Conservation (phyloP, 352 stramenopile genomes). For the Globisporangium uncinulatum region DNA sequence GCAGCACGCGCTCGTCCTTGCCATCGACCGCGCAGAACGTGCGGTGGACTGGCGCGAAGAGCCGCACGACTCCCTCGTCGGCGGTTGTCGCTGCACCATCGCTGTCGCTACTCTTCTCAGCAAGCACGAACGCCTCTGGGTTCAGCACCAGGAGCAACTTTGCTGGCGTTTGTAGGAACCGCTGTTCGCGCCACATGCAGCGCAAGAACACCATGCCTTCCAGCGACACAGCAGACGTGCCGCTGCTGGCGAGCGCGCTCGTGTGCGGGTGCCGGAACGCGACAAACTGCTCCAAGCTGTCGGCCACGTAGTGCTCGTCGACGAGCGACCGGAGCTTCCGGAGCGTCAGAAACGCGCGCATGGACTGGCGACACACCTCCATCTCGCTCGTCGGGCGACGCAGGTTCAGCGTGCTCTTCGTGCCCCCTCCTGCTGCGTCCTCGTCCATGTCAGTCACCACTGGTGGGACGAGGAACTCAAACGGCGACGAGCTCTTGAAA, state of each 20-base stretch:
- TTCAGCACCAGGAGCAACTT: conserved; percentile 68
- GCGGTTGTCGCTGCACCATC: conserved; percentile 13
- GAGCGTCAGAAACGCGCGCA: conserved; percentile 61
- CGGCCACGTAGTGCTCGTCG: conserved; percentile 33
- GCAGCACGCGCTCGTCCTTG: conserved; percentile 68
- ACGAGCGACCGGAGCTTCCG: conserved; percentile 48
- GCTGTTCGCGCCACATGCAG: conserved; percentile 75
- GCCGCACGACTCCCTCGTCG: conserved; percentile 36
- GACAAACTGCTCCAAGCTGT: conserved; percentile 50
- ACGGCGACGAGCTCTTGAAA: conserved; percentile 59
- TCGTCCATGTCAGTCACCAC: conserved; percentile 4
- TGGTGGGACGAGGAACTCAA: conserved; percentile 60
- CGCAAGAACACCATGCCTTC: conserved; percentile 67
- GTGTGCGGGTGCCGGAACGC: conserved; percentile 58
- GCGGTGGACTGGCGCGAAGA: conserved; percentile 69
- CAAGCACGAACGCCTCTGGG: conserved; percentile 62
- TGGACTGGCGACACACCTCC: conserved; percentile 63
- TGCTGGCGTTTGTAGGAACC: conserved; percentile 56
- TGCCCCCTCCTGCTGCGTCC: conserved; percentile 5
- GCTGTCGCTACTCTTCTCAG: conserved; percentile 29
- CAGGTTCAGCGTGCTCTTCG: conserved; percentile 31
- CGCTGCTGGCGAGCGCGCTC: conserved; percentile 19
- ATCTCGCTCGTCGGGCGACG: conserved; percentile 60
- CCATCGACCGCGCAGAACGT: conserved; percentile 60
- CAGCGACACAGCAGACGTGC: conserved; percentile 19